Conservation (phyloP, 371 early-diverging fungal species). For the Paraphysoderma sedebokerense region DNA sequence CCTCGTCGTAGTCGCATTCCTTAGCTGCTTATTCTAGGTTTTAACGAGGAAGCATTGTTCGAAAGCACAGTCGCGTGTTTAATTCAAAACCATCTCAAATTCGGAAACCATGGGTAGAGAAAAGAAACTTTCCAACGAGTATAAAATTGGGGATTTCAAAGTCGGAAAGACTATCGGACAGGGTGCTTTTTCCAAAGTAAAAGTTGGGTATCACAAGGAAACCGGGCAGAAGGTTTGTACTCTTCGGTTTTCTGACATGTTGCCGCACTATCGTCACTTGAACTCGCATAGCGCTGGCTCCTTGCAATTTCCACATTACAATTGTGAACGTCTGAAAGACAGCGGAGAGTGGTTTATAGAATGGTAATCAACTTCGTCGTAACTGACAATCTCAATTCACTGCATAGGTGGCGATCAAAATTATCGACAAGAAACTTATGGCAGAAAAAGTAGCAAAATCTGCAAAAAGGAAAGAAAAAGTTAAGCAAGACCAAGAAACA, state of each 20-base stretch:
- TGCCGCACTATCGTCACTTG: too few relatives aligned
- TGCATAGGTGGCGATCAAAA: conserved; percentile 5
- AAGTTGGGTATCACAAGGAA: conserved; percentile 16
- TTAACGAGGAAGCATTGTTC: too few relatives aligned
- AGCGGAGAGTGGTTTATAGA: too few relatives aligned
- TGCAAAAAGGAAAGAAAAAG: conserved; percentile 3
- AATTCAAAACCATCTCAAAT: too few relatives aligned
- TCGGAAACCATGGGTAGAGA: too few relatives aligned
- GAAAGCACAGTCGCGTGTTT: too few relatives aligned
- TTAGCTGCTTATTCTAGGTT: too few relatives aligned
- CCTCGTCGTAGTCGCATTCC: too few relatives aligned
- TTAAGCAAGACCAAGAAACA: conserved; percentile 7
- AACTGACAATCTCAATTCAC: not conserved
- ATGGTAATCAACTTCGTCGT: too few relatives aligned
- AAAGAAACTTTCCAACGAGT: conserved; percentile 1
- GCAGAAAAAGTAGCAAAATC: conserved; percentile 5
- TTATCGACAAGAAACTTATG: conserved; percentile 5
- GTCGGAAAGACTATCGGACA: conserved; percentile 30
- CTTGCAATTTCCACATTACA: too few relatives aligned
- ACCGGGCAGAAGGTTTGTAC: conserved; percentile 22
- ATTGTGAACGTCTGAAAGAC: too few relatives aligned
- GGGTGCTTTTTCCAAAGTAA: conserved; percentile 41
- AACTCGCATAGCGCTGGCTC: too few relatives aligned
- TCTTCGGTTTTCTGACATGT: not conserved
- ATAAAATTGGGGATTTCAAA: conserved; percentile 13